Conservation (phyloP, 1,139 yeast species). For the Meyerozyma carpophila region DNA sequence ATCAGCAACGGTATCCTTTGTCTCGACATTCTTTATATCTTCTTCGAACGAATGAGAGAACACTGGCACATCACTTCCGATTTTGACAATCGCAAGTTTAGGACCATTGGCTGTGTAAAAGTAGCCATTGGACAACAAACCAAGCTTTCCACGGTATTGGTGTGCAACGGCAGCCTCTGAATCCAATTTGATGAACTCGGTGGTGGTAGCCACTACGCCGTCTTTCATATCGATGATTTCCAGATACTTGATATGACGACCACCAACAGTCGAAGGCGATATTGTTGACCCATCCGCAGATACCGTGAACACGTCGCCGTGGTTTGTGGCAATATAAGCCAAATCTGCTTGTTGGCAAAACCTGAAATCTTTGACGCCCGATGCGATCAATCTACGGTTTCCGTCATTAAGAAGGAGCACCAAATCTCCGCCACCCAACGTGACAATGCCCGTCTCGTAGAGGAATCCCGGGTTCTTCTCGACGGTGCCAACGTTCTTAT, state of each 20-base stretch:
- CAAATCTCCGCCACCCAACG: slow-evolving; percentile 15
- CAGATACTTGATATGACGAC: slow-evolving; percentile 1
- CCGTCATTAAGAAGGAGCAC: slow-evolving; percentile 15
- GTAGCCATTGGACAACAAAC: neutral
- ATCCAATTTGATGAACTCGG: neutral
- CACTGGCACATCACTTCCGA: neutral
- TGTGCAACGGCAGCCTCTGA: slow-evolving; percentile 5
- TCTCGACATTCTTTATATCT: neutral
- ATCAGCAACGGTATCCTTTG: neutral
- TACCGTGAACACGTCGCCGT: slow-evolving; percentile 5
- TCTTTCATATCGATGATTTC: neutral
- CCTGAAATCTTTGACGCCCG: slow-evolving; percentile 2
- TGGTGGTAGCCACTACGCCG: neutral
- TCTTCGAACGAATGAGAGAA: neutral
- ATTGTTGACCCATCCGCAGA: slow-evolving; percentile 2
- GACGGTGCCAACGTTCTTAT: slow-evolving; percentile 2
- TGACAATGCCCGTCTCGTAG: slow-evolving; percentile 6
- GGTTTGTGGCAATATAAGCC: slow-evolving; percentile 5
- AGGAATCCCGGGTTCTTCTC: neutral
- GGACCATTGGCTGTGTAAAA: neutral
- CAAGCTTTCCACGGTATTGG: neutral
- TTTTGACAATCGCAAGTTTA: neutral
- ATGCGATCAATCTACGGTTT: slow-evolving; percentile 10
- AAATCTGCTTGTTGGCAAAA: slow-evolving; percentile 1
- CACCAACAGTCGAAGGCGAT: neutral